A percentile compares a stretch with the other conserved stretches of the same genome.
Conservation (phyloP, 2,329 filamentous ascomycete species). For the Cladosporium sp. region DNA sequence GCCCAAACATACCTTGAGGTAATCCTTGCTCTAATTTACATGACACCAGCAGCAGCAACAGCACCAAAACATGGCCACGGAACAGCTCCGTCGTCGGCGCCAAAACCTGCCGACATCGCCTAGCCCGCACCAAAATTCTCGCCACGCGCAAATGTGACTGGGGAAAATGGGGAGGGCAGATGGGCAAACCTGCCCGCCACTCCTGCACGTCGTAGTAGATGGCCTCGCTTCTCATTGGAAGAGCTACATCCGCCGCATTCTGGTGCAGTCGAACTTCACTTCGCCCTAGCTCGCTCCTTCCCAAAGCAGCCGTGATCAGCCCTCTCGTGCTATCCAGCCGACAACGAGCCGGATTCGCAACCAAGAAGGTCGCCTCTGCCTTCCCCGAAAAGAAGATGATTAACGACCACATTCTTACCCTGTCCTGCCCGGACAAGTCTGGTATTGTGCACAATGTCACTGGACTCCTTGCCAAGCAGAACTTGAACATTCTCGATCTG, state of each 20-base stretch:
- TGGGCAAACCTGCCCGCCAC: background rate
- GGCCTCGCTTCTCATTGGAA: slow-evolving; percentile 13
- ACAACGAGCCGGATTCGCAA: slow-evolving; percentile 11
- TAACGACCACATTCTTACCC: slow-evolving; percentile 67
- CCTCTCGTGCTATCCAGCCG: background rate
- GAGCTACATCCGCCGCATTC: slow-evolving; percentile 11
- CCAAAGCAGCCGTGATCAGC: slow-evolving; percentile 6
- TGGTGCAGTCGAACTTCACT: slow-evolving; percentile 9
- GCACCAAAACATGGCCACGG: no score
- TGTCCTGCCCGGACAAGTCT: slow-evolving; percentile 79
- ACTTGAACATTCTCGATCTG: slow-evolving; percentile 77
- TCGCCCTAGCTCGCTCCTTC: slow-evolving; percentile 9
- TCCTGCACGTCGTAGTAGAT: slow-evolving; percentile 4
- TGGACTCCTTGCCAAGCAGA: slow-evolving; percentile 66
- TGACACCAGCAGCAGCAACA: no score
- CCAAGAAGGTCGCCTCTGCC: background rate
- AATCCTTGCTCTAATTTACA: no score
- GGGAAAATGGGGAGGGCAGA: background rate
- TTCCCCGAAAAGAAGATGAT: slow-evolving; percentile 9
- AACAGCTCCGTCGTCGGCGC: background rate
- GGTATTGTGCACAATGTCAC: slow-evolving; percentile 84
- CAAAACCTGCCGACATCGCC: background rate
- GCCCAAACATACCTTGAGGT: no score
- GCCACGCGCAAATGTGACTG: background rate
- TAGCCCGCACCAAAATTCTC: background rate